Percentiles rank a stretch among this genome's conserved stretches.
These are phyloP conservation scores for Camellia granthamiana DNA, from an alignment of 148 eudicot species.

Conservation along the genomic window DNA sequence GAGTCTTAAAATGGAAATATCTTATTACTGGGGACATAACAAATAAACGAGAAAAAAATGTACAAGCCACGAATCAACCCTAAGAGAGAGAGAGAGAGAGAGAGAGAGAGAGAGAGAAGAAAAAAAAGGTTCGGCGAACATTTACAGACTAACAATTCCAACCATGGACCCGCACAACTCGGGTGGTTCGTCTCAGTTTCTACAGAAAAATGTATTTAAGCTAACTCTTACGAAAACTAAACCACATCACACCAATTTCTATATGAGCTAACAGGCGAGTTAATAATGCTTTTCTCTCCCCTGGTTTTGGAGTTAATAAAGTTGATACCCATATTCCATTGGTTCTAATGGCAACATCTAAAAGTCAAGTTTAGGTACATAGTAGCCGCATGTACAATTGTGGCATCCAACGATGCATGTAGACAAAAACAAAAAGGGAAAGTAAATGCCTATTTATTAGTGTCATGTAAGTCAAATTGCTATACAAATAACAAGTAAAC, in stretches of 20 bases:
- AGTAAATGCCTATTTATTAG: not conserved
- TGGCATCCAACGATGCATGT: not conserved
- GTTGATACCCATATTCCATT: conserved; percentile 1
- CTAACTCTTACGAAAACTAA: not conserved
- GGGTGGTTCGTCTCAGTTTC: not conserved
- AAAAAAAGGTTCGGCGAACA: not conserved
- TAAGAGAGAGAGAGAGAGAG: not conserved
- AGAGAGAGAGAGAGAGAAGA: too few species aligned
- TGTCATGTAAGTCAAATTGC: not conserved
- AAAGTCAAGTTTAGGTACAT: not conserved
- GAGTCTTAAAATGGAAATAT: not conserved
- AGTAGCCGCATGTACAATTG: not conserved
- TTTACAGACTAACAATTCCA: conserved; percentile 3
- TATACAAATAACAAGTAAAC: not conserved
- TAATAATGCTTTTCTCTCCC: not conserved
- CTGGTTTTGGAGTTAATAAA: not conserved
- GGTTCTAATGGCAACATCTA: not conserved
- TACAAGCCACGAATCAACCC: not conserved
- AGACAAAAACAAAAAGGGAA: not conserved
- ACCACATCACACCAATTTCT: not conserved
- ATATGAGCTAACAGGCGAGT: not conserved
- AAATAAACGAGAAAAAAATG: not conserved
- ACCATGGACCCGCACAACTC: conserved; percentile 7
- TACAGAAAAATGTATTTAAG: not conserved
- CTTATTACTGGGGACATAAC: not conserved